phyloP scores from a whole-genome alignment of 1,284 basidiomycete species.

The Sphagnurus paluster region DNA sequence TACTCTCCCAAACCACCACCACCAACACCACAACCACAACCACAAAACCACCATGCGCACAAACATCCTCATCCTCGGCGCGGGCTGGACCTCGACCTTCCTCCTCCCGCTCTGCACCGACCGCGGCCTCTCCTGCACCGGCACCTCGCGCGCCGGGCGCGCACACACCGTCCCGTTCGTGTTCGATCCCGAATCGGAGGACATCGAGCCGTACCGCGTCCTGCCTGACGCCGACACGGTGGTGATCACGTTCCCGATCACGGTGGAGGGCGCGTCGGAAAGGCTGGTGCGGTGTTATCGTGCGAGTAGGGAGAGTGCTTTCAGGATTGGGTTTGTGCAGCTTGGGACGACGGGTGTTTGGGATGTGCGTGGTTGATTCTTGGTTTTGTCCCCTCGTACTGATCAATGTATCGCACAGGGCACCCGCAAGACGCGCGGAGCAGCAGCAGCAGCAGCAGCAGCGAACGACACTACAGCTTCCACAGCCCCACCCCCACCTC shows the following conservation, averaged over 20 bases:
- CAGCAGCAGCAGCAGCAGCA: neutral
- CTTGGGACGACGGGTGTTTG: conserved; percentile 66
- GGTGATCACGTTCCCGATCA: conserved; percentile 64
- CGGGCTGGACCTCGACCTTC: conserved; percentile 71
- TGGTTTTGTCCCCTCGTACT: neutral
- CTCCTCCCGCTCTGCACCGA: conserved; percentile 53
- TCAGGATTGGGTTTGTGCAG: conserved; percentile 48
- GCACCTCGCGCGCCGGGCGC: conserved; percentile 55
- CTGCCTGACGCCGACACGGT: conserved; percentile 61
- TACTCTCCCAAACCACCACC: too few relatives aligned
- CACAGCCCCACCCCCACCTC: conserved; percentile 9
- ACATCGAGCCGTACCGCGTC: conserved; percentile 37
- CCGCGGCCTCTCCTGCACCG: conserved; percentile 45
- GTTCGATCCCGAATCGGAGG: conserved; percentile 48
- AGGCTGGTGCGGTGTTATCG: conserved; percentile 35
- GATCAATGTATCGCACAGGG: conserved; percentile 18
- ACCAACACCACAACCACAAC: too few relatives aligned
- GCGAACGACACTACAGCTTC: neutral
- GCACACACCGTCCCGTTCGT: conserved; percentile 46
- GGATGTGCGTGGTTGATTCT: conserved; percentile 42
- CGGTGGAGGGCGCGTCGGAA: conserved; percentile 41
- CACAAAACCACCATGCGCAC: conserved; percentile 30
- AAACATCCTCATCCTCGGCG: conserved; percentile 64
- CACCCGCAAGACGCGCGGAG: conserved; percentile 10
- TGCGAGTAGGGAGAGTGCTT: conserved; percentile 23